phyloP scores from a whole-genome alignment of 257 asterid species.

The Jacaranda mimosifolia region DNA sequence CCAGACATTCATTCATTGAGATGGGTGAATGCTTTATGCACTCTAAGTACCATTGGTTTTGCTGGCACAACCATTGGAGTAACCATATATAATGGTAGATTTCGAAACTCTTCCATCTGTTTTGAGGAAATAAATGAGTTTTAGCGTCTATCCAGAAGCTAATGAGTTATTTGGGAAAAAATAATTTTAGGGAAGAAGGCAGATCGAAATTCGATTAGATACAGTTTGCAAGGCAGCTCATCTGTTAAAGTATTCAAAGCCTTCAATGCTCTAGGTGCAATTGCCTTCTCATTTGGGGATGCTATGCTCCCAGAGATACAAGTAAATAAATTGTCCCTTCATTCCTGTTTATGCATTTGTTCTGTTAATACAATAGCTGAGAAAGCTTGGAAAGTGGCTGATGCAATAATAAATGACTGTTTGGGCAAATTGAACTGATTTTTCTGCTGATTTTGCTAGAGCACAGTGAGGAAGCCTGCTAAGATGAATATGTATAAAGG shows the following conservation, averaged over 20 bases:
- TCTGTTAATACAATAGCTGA: too few species aligned
- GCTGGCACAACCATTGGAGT: constrained; percentile 64
- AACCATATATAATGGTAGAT: constrained; percentile 55
- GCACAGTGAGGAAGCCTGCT: constrained; percentile 56
- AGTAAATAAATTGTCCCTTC: constrained; percentile 34
- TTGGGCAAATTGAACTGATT: neutral
- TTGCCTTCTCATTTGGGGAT: constrained; percentile 76
- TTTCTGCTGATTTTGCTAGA: constrained; percentile 40
- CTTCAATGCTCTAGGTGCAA: constrained; percentile 66
- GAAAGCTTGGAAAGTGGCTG: too few species aligned
- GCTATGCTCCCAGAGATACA: constrained; percentile 80
- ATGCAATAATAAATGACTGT: too few species aligned
- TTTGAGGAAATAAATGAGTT: neutral
- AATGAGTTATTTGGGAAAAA: neutral
- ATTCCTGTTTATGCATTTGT: too few species aligned
- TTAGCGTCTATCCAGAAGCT: neutral
- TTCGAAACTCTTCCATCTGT: neutral
- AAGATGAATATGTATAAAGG: constrained; percentile 62
- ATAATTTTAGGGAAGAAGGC: constrained; percentile 48
- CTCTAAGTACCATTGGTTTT: constrained; percentile 64
- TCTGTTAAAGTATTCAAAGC: constrained; percentile 53
- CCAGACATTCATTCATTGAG: constrained; percentile 70
- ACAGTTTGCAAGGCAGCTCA: constrained; percentile 54
- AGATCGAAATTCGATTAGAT: constrained; percentile 45
- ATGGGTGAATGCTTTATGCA: constrained; percentile 67